Evolutionary conservation across 106 monocot species (phyloP).

Genomic region (Acanthochlamys bracteata): DNA sequence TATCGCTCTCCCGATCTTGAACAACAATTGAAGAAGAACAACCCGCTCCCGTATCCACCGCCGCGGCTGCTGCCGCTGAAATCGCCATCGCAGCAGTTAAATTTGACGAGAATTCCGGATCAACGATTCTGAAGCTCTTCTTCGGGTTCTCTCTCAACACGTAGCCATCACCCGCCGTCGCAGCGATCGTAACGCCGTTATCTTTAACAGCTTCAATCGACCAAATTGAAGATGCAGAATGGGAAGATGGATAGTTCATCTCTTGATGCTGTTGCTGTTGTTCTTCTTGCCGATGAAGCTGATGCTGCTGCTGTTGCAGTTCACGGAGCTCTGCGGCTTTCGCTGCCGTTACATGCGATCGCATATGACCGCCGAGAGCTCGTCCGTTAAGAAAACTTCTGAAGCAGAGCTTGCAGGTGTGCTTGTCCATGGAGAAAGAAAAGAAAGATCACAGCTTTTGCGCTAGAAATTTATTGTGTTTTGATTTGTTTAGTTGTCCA

Average conservation of each 20-base stretch:
- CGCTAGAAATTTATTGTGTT: not conserved
- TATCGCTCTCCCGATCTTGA: constrained; percentile 73
- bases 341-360: constrained; percentile 37
- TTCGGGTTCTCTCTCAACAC: constrained; percentile 61
- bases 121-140: constrained; percentile 47
- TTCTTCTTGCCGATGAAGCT: not conserved
- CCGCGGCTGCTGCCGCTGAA: not conserved
- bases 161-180: constrained; percentile 25
- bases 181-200: not conserved
- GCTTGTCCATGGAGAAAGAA: constrained; percentile 31
- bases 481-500: not conserved
- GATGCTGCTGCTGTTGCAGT: constrained; percentile 4
- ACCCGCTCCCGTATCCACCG: not conserved
- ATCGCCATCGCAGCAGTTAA: not conserved
- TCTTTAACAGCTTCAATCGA: not conserved
- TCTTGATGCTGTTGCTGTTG: not conserved
- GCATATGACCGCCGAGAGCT: constrained; percentile 75
- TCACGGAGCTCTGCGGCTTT: constrained; percentile 1
- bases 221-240: constrained; percentile 30
- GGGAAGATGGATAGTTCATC: not conserved
- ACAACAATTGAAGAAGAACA: constrained; percentile 22
- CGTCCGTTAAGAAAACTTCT: constrained; percentile 54
- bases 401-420: constrained; percentile 63
- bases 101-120: constrained; percentile 40
- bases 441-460: not conserved